phyloP scores from a whole-genome alignment of 2,329 filamentous ascomycete species.

The Pyrenophora seminiperda region DNA sequence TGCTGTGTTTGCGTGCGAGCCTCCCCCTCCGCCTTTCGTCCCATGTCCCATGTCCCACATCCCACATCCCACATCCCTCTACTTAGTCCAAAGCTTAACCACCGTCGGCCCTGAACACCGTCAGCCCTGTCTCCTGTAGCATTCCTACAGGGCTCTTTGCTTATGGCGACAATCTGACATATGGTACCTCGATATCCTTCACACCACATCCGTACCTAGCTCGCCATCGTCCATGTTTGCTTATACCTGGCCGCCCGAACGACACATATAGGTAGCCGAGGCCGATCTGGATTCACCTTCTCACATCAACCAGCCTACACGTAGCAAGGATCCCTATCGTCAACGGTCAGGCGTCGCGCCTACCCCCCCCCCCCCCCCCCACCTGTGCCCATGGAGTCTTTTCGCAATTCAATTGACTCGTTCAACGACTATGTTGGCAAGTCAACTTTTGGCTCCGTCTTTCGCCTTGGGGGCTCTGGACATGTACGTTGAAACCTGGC shows the following conservation, averaged over 20 bases:
- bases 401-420: conserved; percentile 23
- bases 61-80: too few relatives aligned
- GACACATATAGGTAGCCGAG: conserved; percentile 13
- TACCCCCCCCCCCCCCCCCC: conserved; percentile 1
- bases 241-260: conserved; percentile 14
- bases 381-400: conserved; percentile 29
- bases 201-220: conserved; percentile 10
- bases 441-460: conserved; percentile 55
- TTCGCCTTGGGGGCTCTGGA: conserved; percentile 80
- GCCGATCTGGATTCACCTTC: not conserved
- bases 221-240: conserved; percentile 19
- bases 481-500: conserved; percentile 64
- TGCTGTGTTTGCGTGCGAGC: not conserved
- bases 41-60: too few relatives aligned
- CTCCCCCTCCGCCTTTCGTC: too few relatives aligned
- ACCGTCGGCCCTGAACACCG: conserved; percentile 12
- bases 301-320: conserved; percentile 2
- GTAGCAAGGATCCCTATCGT: conserved; percentile 10
- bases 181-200: conserved; percentile 2
- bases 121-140: conserved; percentile 7
- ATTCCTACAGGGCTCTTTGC: conserved; percentile 7
- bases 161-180: conserved; percentile 18
- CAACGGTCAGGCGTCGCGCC: too few relatives aligned
- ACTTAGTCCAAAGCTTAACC: not conserved
- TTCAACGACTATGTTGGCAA: conserved; percentile 34